phyloP scores from a whole-genome alignment of 2,329 filamentous ascomycete species.

The Paecilomyces sp. region DNA sequence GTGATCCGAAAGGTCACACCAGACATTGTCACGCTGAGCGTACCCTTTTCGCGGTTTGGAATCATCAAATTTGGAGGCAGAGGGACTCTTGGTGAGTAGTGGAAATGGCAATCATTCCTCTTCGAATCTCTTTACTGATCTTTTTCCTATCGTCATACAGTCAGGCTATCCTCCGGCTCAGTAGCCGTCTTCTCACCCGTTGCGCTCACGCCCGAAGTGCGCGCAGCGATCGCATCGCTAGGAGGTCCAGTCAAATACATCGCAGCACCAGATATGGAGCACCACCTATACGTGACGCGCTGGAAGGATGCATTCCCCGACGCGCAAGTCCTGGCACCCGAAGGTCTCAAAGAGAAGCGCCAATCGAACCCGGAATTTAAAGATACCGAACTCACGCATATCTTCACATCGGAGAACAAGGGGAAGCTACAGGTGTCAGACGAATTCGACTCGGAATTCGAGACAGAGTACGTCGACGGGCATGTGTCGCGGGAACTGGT shows the following conservation, averaged over 20 bases:
- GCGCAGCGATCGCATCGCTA: slow-evolving; percentile 52
- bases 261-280: slow-evolving; percentile 79
- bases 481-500: slow-evolving; percentile 83
- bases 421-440: slow-evolving; percentile 51
- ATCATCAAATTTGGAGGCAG: slow-evolving; percentile 76
- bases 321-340: slow-evolving; percentile 73
- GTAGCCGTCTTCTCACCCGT: slow-evolving; percentile 91
- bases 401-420: slow-evolving; percentile 56
- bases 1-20: slow-evolving; percentile 81
- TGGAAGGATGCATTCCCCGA: slow-evolving; percentile 75
- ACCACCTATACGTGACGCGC: slow-evolving; percentile 85
- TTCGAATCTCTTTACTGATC: neutral
- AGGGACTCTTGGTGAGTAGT: slow-evolving; percentile 66
- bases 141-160: slow-evolving; percentile 36
- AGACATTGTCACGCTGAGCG: slow-evolving; percentile 51
- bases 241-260: slow-evolving; percentile 74
- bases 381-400: slow-evolving; percentile 56
- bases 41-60: slow-evolving; percentile 79
- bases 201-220: slow-evolving; percentile 69
- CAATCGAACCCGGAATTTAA: slow-evolving; percentile 50
- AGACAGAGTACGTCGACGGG: slow-evolving; percentile 72
- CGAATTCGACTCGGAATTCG: slow-evolving; percentile 83
- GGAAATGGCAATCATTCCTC: neutral
- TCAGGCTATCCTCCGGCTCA: slow-evolving; percentile 67
- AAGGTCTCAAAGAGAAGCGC: slow-evolving; percentile 78